Evolutionary conservation across 768 basidiomycete species (phyloP).

Genomic region (Suillus paluster): DNA sequence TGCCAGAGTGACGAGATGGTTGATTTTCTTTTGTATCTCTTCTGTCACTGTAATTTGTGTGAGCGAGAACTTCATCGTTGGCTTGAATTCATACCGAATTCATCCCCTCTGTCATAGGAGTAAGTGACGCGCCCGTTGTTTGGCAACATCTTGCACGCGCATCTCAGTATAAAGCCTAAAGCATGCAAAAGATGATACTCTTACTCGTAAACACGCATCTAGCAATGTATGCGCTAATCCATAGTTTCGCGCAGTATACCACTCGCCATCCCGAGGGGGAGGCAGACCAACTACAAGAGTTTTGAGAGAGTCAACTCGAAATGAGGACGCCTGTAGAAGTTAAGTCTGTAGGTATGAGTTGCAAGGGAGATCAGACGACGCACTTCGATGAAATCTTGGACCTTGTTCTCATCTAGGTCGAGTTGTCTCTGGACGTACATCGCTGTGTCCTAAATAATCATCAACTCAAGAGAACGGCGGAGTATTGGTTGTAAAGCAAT

Average conservation of each 20-base stretch:
- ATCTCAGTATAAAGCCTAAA: neutral
- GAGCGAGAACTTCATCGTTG: neutral
- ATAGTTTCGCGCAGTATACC: constrained; percentile 46
- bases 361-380: neutral
- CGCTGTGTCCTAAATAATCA: constrained; percentile 42
- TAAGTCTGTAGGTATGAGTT: neutral
- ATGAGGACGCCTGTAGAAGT: constrained; percentile 40
- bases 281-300: constrained; percentile 51
- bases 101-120: constrained; percentile 25
- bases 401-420: constrained; percentile 39
- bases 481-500: constrained; percentile 4
- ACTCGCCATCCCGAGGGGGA: constrained; percentile 38
- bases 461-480: neutral
- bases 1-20: constrained; percentile 46
- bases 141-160: constrained; percentile 44
- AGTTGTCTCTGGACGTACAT: constrained; percentile 48
- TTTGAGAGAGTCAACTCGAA: constrained; percentile 43
- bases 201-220: constrained; percentile 41
- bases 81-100: constrained; percentile 22
- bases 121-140: constrained; percentile 39
- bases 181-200: neutral
- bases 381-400: constrained; percentile 54
- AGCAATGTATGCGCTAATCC: constrained; percentile 47
- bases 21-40: constrained; percentile 42
- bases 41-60: constrained; percentile 31